phyloP scores from a whole-genome alignment of 73 alveolate genomes.

The Tetrahymena elliotti region DNA sequence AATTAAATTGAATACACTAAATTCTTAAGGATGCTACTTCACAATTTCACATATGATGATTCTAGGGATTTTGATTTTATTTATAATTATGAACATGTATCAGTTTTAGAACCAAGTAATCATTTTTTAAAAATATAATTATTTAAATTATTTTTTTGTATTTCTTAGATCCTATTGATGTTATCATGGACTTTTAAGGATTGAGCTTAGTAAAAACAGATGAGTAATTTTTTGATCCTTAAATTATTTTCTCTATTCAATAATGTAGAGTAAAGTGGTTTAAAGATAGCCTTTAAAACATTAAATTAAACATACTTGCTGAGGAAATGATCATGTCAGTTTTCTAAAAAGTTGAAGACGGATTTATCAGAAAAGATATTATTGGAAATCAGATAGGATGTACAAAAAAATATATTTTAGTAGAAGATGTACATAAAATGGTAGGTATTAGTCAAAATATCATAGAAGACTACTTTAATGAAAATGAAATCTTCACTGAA shows the following conservation, averaged over 20 bases:
- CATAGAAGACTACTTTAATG: neutral
- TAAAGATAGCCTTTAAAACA: neutral
- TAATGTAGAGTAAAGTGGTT: neutral
- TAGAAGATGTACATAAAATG: neutral
- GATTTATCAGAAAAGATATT: neutral
- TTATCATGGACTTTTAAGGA: neutral
- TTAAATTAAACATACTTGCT: neutral
- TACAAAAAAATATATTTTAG: neutral
- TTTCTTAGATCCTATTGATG: neutral
- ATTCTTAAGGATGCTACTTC: constrained; percentile 20
- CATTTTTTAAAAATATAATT: neutral
- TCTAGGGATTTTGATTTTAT: constrained; percentile 5
- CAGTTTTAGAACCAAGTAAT: constrained; percentile 19
- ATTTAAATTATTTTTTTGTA: neutral
- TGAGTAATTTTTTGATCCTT: neutral
- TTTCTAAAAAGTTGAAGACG: neutral
- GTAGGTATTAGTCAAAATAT: neutral
- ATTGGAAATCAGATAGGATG: neutral
- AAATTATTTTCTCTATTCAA: neutral
- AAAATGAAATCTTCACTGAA: neutral
- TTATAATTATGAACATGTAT: constrained; percentile 22
- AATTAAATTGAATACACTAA: constrained; percentile 21
- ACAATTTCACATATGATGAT: constrained; percentile 41
- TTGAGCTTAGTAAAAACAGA: neutral
- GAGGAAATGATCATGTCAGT: neutral